Percentiles rank a stretch among this genome's conserved stretches.
These are phyloP conservation scores for Boletus reticulatus DNA, from an alignment of 768 basidiomycete genomes.

Conservation along the genomic window DNA sequence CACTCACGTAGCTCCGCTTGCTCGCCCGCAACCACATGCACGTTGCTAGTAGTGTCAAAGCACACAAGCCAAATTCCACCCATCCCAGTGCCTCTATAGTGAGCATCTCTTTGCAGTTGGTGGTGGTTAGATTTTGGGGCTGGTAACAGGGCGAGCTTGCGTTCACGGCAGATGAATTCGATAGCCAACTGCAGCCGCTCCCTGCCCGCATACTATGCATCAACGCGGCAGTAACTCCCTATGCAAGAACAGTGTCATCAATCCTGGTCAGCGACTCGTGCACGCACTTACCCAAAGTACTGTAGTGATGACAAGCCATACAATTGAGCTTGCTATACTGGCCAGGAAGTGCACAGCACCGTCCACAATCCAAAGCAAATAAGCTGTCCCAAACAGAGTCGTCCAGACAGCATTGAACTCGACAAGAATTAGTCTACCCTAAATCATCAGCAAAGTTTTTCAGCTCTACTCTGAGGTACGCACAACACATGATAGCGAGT, in stretches of 20 bases:
- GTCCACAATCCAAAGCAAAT: conserved; percentile 68
- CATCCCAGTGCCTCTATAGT: conserved; percentile 76
- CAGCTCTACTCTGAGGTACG: conserved; percentile 24
- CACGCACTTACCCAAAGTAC: conserved; percentile 59
- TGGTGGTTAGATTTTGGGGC: conserved; percentile 19
- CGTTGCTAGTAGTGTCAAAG: conserved; percentile 53
- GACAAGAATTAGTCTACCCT: conserved; percentile 50
- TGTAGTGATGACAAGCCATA: conserved; percentile 67
- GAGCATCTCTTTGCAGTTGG: conserved; percentile 67
- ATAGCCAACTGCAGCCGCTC: conserved; percentile 52
- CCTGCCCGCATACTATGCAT: conserved; percentile 65
- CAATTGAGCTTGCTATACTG: conserved; percentile 72
- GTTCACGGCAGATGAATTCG: conserved; percentile 33
- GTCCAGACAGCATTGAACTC: conserved; percentile 75
- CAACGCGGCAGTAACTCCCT: conserved; percentile 69
- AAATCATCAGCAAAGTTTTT: conserved; percentile 3
- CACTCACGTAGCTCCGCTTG: conserved; percentile 39
- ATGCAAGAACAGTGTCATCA: conserved; percentile 7
- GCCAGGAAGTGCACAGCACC: conserved; percentile 67
- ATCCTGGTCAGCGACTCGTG: not conserved
- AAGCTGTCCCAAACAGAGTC: conserved; percentile 64
- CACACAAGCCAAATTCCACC: conserved; percentile 67
- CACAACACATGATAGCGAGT: conserved; percentile 64
- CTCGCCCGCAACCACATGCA: conserved; percentile 48
- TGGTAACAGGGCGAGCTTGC: conserved; percentile 24